Evolutionary conservation across 306 rosid species (phyloP).

Genomic region (Quercus dentata): DNA sequence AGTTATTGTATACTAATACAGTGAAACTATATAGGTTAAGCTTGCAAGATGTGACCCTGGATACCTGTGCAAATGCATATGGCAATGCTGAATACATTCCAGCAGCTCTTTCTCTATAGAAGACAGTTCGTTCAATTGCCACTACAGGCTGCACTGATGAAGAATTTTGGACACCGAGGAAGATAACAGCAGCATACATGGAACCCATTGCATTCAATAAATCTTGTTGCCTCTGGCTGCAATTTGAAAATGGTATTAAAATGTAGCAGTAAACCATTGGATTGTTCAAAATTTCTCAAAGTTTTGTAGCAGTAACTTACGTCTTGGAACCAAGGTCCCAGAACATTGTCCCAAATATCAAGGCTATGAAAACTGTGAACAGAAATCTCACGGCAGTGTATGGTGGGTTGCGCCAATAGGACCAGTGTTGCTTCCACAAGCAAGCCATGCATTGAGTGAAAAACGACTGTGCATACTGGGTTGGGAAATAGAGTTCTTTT

Average conservation of each 20-base stretch:
- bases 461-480: constrained; percentile 27
- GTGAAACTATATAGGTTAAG: not conserved
- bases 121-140: constrained; percentile 43
- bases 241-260: not conserved
- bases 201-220: constrained; percentile 47
- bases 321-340: constrained; percentile 45
- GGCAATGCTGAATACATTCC: constrained; percentile 48
- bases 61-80: constrained; percentile 42
- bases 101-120: constrained; percentile 50
- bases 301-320: constrained; percentile 5
- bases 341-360: constrained; percentile 45
- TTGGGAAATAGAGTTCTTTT: constrained; percentile 33
- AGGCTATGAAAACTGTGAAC: constrained; percentile 24
- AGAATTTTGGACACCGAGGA: constrained; percentile 42
- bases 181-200: constrained; percentile 37
- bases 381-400: constrained; percentile 35
- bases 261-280: not conserved
- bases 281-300: not conserved
- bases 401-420: constrained; percentile 43
- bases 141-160: constrained; percentile 47
- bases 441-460: constrained; percentile 32
- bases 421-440: constrained; percentile 49
- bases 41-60: not conserved
- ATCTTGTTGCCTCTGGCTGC: constrained; percentile 31
- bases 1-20: too few relatives aligned